Conservation (phyloP, 352 stramenopile genomes). For the Pythium apleroticum region DNA sequence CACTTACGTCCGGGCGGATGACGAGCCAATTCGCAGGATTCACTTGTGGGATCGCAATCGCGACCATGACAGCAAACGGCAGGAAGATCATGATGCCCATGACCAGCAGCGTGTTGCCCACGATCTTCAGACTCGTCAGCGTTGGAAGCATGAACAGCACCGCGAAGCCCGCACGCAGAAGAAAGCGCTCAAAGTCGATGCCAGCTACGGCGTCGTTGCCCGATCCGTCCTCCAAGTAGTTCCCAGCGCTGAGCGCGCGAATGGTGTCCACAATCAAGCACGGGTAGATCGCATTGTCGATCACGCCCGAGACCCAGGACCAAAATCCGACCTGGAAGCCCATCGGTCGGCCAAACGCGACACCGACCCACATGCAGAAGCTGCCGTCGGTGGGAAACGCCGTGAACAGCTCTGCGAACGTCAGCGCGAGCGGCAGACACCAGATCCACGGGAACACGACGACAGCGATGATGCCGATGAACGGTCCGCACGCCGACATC, state of each 20-base stretch:
- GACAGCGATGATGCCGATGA: constrained; percentile 56
- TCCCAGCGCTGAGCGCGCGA: constrained; percentile 32
- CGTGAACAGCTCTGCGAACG: constrained; percentile 71
- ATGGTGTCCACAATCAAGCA: constrained; percentile 72
- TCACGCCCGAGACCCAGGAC: constrained; percentile 79
- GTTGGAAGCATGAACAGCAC: constrained; percentile 70
- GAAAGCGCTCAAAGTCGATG: constrained; percentile 21
- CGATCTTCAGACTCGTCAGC: constrained; percentile 23
- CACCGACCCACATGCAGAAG: constrained; percentile 76
- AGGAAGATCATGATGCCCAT: constrained; percentile 34
- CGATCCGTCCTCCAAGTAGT: constrained; percentile 29
- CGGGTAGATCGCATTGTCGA: constrained; percentile 83
- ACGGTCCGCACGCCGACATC: constrained; percentile 83
- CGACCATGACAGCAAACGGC: constrained; percentile 44
- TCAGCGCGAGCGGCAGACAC: constrained; percentile 64
- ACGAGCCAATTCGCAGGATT: constrained; percentile 61
- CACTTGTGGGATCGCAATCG: constrained; percentile 55
- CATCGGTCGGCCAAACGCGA: constrained; percentile 69
- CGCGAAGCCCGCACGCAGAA: constrained; percentile 38
- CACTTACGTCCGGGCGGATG: constrained; percentile 51
- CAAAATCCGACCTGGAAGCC: constrained; percentile 84
- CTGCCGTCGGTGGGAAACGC: constrained; percentile 68
- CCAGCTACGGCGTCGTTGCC: constrained; percentile 45
- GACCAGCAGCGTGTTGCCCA: constrained; percentile 14
- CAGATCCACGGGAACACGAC: constrained; percentile 71